Evolutionary conservation across 1,139 yeast species (phyloP), one percentile per base, ranked within the genome.

Genomic region (Scheffersomyces insectosa): DNA sequence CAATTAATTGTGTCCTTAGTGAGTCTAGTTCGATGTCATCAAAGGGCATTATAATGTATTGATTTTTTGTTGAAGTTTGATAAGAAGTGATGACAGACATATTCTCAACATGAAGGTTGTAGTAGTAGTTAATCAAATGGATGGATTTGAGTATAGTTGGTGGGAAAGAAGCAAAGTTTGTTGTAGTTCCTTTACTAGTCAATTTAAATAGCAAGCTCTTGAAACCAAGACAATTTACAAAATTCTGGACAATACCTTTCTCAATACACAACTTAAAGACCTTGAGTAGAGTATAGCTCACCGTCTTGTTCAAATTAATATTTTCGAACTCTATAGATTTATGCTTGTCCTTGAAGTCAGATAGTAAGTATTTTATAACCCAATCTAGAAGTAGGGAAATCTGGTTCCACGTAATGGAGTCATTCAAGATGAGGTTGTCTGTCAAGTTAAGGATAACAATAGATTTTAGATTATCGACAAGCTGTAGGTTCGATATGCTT

Each of bases 381-480:
- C 75, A 70, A 9, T 52, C 57, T 20, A 64, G 42, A 3, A 70
- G 47, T 32, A 69, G 50, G 8, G 63, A 53, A 1, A 70, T 52
- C 40, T 57, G 63, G 12, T 57, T 50, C 64, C 71, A 68, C 13
- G 59, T 49, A 1, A 56, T 51, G n/a, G 62, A 48, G 16, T 62
- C 57, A 41, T 66, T 60, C 8, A 67, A 42, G 5, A 60, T 42
- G 11, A 70, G 45, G 40, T 66, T 67, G 41, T 66, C 62, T 8
- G 70, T 57, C 31, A 66, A 50, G 37, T 62, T 68, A 13, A 68
- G 43, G 1, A 73, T 45, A 28, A 72, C 41, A 2, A 70, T 51
- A 2, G 76, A 60, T 45, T 62, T 64, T 36, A 72, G 55, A 38
- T 55, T 50, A 40, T 64, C 65, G 4, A 56, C 39, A n/a, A 55